Conservation (phyloP, 108 stramenopile species). For the Cyclotella choctawhatcheeana region DNA sequence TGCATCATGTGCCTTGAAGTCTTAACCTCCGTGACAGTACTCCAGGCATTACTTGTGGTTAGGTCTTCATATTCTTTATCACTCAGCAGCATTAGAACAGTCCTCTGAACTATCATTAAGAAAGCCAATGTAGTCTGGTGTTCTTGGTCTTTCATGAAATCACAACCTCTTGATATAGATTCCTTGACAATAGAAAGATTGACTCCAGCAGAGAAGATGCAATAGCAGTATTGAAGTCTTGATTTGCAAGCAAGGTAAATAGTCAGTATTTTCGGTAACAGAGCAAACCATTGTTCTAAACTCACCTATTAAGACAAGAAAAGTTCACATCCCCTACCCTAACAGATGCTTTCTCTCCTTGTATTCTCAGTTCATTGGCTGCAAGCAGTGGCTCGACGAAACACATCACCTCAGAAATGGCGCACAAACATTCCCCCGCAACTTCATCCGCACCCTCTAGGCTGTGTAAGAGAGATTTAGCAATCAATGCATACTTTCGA, state of each 20-base stretch:
- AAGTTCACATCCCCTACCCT: conserved; percentile 2
- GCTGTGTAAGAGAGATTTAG: conserved; percentile 7
- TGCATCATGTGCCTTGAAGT: background rate
- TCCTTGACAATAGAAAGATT: background rate
- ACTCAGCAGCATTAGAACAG: background rate
- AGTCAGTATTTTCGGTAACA: no score
- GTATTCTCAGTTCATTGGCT: background rate
- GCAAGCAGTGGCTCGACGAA: conserved; percentile 19
- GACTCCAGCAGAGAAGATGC: background rate
- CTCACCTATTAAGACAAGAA: conserved; percentile 1
- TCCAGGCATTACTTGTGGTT: background rate
- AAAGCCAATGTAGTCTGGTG: background rate
- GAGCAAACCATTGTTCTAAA: no score
- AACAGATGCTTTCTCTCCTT: background rate
- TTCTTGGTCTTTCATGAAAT: background rate
- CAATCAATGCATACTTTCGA: conserved; percentile 4
- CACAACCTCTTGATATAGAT: background rate
- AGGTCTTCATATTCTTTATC: background rate
- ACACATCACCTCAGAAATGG: background rate
- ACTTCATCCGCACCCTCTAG: background rate
- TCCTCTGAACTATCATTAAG: background rate
- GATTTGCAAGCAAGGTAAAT: background rate
- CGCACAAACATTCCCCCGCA: background rate
- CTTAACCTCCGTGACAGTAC: background rate
- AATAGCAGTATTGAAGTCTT: background rate